Percentiles rank a stretch among this genome's conserved stretches.
Conservation (phyloP, 1,284 basidiomycete species). For the Ustilago shanxiensis region DNA sequence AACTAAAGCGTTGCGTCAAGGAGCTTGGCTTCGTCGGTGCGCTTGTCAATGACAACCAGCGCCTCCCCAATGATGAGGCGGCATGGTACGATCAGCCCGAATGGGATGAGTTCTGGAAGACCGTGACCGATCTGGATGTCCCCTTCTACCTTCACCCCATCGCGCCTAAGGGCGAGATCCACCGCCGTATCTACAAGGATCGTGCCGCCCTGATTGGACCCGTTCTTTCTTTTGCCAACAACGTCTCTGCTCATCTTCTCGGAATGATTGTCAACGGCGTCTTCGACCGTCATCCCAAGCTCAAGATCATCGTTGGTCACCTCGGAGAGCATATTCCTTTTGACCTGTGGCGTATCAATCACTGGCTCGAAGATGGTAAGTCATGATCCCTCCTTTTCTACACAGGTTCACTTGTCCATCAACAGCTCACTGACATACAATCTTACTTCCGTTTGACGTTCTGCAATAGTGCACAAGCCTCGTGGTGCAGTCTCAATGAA, state of each 20-base stretch:
- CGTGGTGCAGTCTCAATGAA: slow-evolving; percentile 56
- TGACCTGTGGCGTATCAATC: slow-evolving; percentile 69
- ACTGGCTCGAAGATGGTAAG: slow-evolving; percentile 68
- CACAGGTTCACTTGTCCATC: neutral
- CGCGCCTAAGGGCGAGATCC: slow-evolving; percentile 67
- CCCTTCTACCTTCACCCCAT: slow-evolving; percentile 70
- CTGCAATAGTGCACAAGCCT: slow-evolving; percentile 54
- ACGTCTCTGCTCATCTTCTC: slow-evolving; percentile 67
- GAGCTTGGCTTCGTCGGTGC: slow-evolving; percentile 55
- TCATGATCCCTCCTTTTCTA: neutral
- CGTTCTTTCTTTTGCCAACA: slow-evolving; percentile 68
- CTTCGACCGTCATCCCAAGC: slow-evolving; percentile 70
- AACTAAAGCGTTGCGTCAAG: slow-evolving; percentile 67
- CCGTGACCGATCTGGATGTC: slow-evolving; percentile 67
- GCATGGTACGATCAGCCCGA: slow-evolving; percentile 52
- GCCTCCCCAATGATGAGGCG: slow-evolving; percentile 48
- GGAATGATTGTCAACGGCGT: slow-evolving; percentile 70
- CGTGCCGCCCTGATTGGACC: slow-evolving; percentile 69
- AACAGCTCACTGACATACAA: neutral
- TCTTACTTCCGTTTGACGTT: neutral
- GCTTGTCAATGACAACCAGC: slow-evolving; percentile 52
- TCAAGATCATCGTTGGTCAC: slow-evolving; percentile 70
- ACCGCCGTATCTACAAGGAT: slow-evolving; percentile 66
- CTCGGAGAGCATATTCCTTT: slow-evolving; percentile 70
- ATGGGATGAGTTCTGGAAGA: slow-evolving; percentile 65